Base-by-base conservation (phyloP, 176 grass and related monocot species). In the Aegilops umbellulata region DNA sequence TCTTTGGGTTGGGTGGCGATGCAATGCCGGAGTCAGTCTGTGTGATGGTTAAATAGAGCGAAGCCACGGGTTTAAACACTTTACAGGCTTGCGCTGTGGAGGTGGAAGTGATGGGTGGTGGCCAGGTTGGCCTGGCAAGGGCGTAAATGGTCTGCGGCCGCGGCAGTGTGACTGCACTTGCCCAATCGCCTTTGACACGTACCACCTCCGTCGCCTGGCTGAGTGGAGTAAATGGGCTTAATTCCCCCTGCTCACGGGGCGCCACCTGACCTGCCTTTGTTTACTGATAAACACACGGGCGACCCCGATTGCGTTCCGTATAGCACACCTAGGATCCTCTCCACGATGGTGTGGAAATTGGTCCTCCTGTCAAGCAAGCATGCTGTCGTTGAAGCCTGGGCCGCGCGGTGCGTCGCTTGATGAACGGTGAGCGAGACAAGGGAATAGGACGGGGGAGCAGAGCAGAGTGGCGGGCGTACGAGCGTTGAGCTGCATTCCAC, bases 41-140 rank as follows among this genome's bases (percentile, higher is more conserved):
- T 76, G 84, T 23, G 67, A 61, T 38, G 62, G 86, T 88, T 84
- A 86, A 88, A 74, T 87, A 85, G 78, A 77, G 76, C 38, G 42
- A 5, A n/a, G 62, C 26, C 14, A 13, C 15, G 13, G 4, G 44
- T 61, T 76, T 35, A 65, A 32, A 27, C 3, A 6, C 32, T 24
- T 10, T 41, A 34, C n/a, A 71, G 35, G 24, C 79, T 23, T n/a
- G 60, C 15, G 29, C 77, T 51, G 67, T 64, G 34, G 19, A 26
- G 17, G 60, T 17, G 57, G 7, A 19, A 23, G 80, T 60, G 71
- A 70, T 46, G 80, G 35, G 13, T 53, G 49, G 49, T 19, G 49
- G 89, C 75, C 89, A 84, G 85, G 85, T 60, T 90, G 88, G 84
- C 41, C 39, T n/a, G 19, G 19, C 20, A 58, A 77, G 31, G 16